A percentile compares a stretch with the other conserved stretches of the same genome.
Conservation (phyloP, 208 protist genomes). For the Histomonas meleagridis region DNA sequence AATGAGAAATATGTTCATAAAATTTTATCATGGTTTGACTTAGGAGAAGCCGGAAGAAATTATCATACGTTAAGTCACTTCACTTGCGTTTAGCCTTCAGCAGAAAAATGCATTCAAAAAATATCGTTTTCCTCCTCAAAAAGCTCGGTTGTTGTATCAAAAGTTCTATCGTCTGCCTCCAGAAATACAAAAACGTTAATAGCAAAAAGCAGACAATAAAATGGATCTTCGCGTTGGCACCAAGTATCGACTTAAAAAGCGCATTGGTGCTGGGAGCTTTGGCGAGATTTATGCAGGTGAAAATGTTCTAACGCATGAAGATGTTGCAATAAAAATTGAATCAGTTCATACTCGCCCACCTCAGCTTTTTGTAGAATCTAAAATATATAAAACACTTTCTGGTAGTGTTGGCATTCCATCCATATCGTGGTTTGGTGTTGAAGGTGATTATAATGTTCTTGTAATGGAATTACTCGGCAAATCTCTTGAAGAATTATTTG, state of each 20-base stretch:
- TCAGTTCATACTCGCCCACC: slow-evolving; percentile 69
- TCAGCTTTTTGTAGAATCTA: slow-evolving; percentile 89
- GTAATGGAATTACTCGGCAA: slow-evolving; percentile 94
- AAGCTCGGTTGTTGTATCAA: too few species aligned
- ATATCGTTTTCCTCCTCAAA: too few species aligned
- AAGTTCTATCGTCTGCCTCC: too few species aligned
- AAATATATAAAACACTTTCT: slow-evolving; percentile 70
- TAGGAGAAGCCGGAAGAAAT: too few species aligned
- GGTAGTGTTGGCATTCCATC: slow-evolving; percentile 78
- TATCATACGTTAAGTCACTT: too few species aligned
- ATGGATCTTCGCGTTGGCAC: slow-evolving; percentile 75
- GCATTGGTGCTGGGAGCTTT: slow-evolving; percentile 92
- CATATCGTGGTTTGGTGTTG: slow-evolving; percentile 78
- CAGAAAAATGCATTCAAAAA: too few species aligned
- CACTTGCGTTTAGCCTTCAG: too few species aligned
- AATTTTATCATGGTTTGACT: too few species aligned
- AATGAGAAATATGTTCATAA: too few species aligned
- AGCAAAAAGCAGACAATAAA: too few species aligned
- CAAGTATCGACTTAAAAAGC: slow-evolving; percentile 75
- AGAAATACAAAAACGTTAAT: too few species aligned
- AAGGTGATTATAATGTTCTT: slow-evolving; percentile 92
- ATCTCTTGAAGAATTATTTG: slow-evolving; percentile 89
- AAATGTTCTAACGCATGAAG: slow-evolving; percentile 56
- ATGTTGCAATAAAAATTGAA: slow-evolving; percentile 72
- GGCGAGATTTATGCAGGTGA: slow-evolving; percentile 72